Evolutionary conservation across 2,329 filamentous ascomycete genomes (phyloP), one percentile per base, ranked within the genome.

Genomic region (Cordyceps javanica): DNA sequence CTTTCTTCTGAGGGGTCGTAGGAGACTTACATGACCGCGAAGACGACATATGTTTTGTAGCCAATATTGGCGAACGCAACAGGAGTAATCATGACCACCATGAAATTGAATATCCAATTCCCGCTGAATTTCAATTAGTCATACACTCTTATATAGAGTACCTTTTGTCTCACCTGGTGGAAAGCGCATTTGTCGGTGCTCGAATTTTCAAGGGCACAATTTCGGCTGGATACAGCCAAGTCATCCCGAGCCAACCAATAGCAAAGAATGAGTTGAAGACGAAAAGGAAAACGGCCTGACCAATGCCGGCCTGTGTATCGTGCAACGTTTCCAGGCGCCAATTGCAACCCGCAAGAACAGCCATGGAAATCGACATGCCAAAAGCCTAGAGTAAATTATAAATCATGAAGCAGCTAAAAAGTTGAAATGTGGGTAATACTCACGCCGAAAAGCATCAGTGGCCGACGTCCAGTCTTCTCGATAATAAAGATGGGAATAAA

Each of bases 231-330:
- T 76, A 77, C 65, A 80, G 64, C 82, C 82, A 86, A 2, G 82
- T 82, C 34, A 85, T 74, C 8, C 82, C 81, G 4, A 85, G 69
- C 77, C 81, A 85, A 7, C 81, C 82, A 0, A 82, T 82, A 25
- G 82, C 84, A 63, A 87, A 87, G 62, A 82, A 83, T 6, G 82
- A 81, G 66, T 87, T 87, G 70, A 86, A 88, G 10, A 82, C 77
- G 72, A 88, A 88, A 16, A 87, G 70, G 56, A 83, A 83, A 61
- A 66, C 16, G 52, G 45, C 58, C 19, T 53, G 48, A 23, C 58
- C 58, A 34, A 60, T 55, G 14, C 59, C 59, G 21, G 59, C 59
- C 16, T 42, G 34, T 6, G 28, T 54, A 19, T 55, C 58, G 10
- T 23, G 53, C 14, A 60, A 44, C 1, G 6, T 9, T 10, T 51